Percentiles rank a stretch among this genome's conserved stretches.
phyloP scores from a whole-genome alignment of 169 alveolate species.

The Nephromyces sp. region DNA sequence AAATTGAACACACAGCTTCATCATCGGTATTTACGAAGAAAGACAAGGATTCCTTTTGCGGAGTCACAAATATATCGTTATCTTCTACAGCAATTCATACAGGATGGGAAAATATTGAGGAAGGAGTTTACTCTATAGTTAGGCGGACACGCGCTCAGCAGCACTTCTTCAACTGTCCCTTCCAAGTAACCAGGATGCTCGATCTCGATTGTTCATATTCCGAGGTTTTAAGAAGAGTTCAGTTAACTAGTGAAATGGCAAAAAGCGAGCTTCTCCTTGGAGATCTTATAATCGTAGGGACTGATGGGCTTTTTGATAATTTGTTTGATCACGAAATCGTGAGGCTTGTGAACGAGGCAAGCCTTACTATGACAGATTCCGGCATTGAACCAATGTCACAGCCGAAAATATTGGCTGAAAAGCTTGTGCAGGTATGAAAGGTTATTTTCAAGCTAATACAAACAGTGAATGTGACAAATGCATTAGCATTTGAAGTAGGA shows the following conservation, averaged over 20 bases:
- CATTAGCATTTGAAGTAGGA: background rate
- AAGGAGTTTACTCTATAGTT: slow-evolving; percentile 40
- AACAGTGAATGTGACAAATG: background rate
- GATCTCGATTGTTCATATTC: slow-evolving; percentile 40
- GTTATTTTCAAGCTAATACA: background rate
- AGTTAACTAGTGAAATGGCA: slow-evolving; percentile 38
- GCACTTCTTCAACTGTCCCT: slow-evolving; percentile 64
- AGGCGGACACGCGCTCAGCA: slow-evolving; percentile 49
- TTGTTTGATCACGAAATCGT: slow-evolving; percentile 58
- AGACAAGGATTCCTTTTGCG: background rate
- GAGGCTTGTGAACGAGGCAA: slow-evolving; percentile 37
- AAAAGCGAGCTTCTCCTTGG: slow-evolving; percentile 47
- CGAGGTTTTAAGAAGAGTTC: slow-evolving; percentile 39
- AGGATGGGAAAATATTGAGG: background rate
- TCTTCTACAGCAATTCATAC: background rate
- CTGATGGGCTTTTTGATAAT: slow-evolving; percentile 71
- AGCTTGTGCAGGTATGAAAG: slow-evolving; percentile 18
- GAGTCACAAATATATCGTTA: background rate
- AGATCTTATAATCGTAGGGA: slow-evolving; percentile 55
- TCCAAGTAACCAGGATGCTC: slow-evolving; percentile 62
- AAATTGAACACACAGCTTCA: too few species aligned
- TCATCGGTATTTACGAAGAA: background rate
- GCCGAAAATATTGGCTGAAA: slow-evolving; percentile 22
- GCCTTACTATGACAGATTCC: slow-evolving; percentile 4
- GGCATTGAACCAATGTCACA: slow-evolving; percentile 11